Evolutionary conservation across 495 filamentous ascomycete species (phyloP).

Genomic region (Zalerion maritima): DNA sequence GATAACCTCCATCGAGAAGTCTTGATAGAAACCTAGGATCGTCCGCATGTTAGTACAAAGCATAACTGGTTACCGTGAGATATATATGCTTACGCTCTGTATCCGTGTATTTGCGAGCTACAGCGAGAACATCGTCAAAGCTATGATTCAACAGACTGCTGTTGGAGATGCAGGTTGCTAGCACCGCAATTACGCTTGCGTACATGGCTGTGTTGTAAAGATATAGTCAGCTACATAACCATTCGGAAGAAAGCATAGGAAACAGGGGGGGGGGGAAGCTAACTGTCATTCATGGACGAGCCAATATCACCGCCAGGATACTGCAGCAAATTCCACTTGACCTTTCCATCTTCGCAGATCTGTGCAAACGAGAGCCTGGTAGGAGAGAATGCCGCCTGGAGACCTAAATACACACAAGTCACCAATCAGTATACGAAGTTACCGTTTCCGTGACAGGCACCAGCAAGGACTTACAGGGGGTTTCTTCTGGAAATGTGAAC

Average conservation of each 20-base stretch:
- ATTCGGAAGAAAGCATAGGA: too few relatives aligned
- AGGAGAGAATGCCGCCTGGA: conserved; percentile 58
- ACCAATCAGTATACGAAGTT: conserved; percentile 1
- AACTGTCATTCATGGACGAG: conserved; percentile 27
- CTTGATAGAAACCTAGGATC: conserved; percentile 32
- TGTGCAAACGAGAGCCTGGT: conserved; percentile 52
- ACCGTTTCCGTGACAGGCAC: conserved; percentile 11
- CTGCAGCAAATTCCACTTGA: conserved; percentile 49
- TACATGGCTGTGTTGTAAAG: conserved; percentile 28
- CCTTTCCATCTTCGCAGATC: conserved; percentile 48
- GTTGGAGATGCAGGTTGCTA: conserved; percentile 20
- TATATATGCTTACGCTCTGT: conserved; percentile 15
- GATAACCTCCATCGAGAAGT: conserved; percentile 48
- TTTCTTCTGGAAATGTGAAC: conserved; percentile 44
- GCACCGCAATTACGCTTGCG: conserved; percentile 21
- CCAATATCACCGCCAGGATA: conserved; percentile 30
- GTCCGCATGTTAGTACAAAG: conserved; percentile 20
- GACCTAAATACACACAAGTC: conserved; percentile 28
- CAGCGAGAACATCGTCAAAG: conserved; percentile 63
- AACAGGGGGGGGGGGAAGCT: conserved; percentile 6
- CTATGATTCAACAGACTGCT: too few relatives aligned
- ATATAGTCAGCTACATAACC: conserved; percentile 2
- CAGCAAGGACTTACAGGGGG: conserved; percentile 29
- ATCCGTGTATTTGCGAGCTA: conserved; percentile 37
- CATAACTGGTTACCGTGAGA: conserved; percentile 1